A percentile compares a stretch with the other conserved stretches of the same genome.
Evolutionary conservation across 306 rosid species (phyloP).

Genomic region (Senna tora): DNA sequence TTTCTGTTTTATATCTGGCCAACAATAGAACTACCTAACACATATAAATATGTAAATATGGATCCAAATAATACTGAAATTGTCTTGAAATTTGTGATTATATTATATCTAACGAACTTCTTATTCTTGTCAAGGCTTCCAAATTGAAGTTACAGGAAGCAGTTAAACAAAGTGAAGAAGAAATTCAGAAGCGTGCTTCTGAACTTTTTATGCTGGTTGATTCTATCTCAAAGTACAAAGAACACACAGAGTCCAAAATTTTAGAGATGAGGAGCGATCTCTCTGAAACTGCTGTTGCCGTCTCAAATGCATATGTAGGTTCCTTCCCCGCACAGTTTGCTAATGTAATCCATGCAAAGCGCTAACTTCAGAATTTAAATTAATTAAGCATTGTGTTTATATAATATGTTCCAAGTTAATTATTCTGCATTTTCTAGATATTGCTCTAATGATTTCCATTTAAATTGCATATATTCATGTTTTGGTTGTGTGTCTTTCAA

Average conservation of each 20-base stretch:
- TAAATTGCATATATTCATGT: no score
- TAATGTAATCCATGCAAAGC: constrained; percentile 28
- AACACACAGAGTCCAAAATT: constrained; percentile 54
- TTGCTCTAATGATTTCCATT: no score
- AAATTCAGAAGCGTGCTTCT: constrained; percentile 52
- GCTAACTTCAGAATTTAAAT: constrained; percentile 4
- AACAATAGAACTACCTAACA: no score
- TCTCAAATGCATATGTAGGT: constrained; percentile 56
- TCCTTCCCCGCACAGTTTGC: constrained; percentile 44
- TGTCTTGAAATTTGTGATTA: constrained; percentile 11
- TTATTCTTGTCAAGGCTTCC: constrained; percentile 55
- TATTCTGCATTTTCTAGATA: no score
- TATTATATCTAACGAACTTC: constrained; percentile 23
- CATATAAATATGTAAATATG: constrained; percentile 12
- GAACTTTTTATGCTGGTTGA: constrained; percentile 64
- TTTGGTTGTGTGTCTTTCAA: no score
- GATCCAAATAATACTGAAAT: constrained; percentile 11
- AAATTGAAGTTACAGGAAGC: constrained; percentile 69
- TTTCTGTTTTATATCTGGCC: no score
- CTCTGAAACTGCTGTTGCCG: constrained; percentile 57
- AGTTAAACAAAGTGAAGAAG: constrained; percentile 61
- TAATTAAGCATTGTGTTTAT: neutral
- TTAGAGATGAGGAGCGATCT: constrained; percentile 62
- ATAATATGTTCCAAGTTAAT: neutral
- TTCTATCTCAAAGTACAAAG: constrained; percentile 67